phyloP scores from a whole-genome alignment of 2,329 filamentous ascomycete species.

The Thelonectria rubi region DNA sequence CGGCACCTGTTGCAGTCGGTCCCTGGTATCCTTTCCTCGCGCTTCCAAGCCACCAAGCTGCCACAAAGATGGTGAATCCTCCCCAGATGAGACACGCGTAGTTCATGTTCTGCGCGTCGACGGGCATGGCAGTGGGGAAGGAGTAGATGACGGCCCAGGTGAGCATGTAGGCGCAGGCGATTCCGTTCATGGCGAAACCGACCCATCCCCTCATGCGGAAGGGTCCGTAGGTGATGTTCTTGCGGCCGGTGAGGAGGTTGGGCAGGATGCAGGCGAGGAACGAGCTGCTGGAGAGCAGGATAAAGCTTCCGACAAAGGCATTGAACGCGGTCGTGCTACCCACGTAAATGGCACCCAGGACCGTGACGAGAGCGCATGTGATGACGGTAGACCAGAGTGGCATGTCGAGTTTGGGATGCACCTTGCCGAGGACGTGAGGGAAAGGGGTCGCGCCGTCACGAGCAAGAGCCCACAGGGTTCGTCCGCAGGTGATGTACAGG shows the following conservation, averaged over 20 bases:
- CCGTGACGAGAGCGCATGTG: constrained; percentile 55
- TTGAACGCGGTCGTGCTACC: constrained; percentile 73
- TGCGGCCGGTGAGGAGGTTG: constrained; percentile 56
- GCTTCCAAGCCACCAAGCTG: constrained; percentile 53
- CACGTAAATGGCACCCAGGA: constrained; percentile 71
- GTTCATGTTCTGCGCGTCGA: constrained; percentile 61
- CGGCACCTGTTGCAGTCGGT: constrained; percentile 34
- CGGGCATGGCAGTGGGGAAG: constrained; percentile 61
- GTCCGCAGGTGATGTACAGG: constrained; percentile 51
- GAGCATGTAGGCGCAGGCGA: constrained; percentile 66
- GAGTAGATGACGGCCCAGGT: constrained; percentile 72
- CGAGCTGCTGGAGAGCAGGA: constrained; percentile 47
- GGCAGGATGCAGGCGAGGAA: constrained; percentile 72
- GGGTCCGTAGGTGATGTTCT: constrained; percentile 58
- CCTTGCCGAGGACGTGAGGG: constrained; percentile 40
- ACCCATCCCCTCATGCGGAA: constrained; percentile 62
- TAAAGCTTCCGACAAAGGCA: constrained; percentile 66
- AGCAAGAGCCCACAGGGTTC: constrained; percentile 53
- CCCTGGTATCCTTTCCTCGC: constrained; percentile 41
- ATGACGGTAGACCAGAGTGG: constrained; percentile 59
- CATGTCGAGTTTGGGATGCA: constrained; percentile 46
- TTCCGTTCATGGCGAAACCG: constrained; percentile 60
- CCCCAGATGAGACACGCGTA: constrained; percentile 58
- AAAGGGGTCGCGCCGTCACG: constrained; percentile 52
- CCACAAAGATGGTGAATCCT: constrained; percentile 51